Base-by-base conservation (phyloP, 2,329 filamentous ascomycete genomes). In the Cadophora sp. region DNA sequence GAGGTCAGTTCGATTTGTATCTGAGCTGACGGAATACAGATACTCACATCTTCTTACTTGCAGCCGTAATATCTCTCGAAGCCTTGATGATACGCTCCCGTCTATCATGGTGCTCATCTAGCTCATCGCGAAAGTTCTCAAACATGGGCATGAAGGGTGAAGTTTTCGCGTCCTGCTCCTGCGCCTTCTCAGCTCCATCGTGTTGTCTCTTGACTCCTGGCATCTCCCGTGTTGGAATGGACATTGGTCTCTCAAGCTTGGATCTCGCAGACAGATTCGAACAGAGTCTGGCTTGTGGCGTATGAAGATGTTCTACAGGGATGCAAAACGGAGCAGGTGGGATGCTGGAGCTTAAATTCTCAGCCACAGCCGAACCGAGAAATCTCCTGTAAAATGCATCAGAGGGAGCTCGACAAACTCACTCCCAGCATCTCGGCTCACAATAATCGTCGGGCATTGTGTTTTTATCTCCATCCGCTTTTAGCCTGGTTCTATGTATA, bases 101-200 rank as follows among this genome's bases (percentile, higher is more conserved):
- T 19, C 96, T 90, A 80, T 98, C 96, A 79, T 99, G 93, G 78
- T 98, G 95, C 80, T 96, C 89, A 77, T 99, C 96, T 31, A 99
- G 85, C 80, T 97, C 94, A 76, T 91, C 86, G 62, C 94, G 91
- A 79, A 98, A 97, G 8, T 79, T 82, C 79, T 93, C 91, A 79
- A 99, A 99, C 86, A 98, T 94, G 72, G 89, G 80, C 70, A 89
- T 88, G 77, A 88, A 90, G 16, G 81, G 81, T 46, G 76, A 77
- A 24, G 51, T 43, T 12, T 60, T 79, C 77, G 61, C 64, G 16
- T 71, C 73, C 3, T 61, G 53, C 43, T 73, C 68, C 64, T 73
- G 73, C 31, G 66, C 69, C 8, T 66, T 60, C 51, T 74, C 68
- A 68, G 84, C 85, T 68, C 86, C 87, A 65, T 85, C 82, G 69